Percentiles rank a stretch among this genome's conserved stretches.
phyloP scores from a whole-genome alignment of 805 yeast genomes.

The Barnettozyma californica region DNA sequence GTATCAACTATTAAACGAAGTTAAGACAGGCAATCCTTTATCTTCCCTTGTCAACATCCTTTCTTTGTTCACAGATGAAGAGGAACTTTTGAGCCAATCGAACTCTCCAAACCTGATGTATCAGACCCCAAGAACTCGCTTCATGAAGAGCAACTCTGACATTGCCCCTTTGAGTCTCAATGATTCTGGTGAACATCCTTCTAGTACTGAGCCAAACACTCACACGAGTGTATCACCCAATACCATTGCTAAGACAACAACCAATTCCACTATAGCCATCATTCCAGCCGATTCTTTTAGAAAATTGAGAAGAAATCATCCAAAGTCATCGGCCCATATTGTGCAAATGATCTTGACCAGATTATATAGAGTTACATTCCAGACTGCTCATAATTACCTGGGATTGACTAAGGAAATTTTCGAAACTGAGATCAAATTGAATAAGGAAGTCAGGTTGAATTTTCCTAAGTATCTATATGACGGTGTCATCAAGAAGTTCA shows the following conservation, averaged over 20 bases:
- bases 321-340: constrained; percentile 87
- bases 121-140: not conserved
- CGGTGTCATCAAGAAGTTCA: constrained; percentile 43
- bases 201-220: not conserved
- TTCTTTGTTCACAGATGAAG: constrained; percentile 58
- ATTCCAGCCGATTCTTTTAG: constrained; percentile 83
- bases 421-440: constrained; percentile 66
- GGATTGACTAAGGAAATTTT: constrained; percentile 80
- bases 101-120: constrained; percentile 6
- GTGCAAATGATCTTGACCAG: constrained; percentile 88
- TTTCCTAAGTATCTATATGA: constrained; percentile 65
- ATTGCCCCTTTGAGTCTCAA: constrained; percentile 19
- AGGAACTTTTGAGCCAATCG: constrained; percentile 8
- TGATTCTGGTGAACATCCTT: constrained; percentile 3
- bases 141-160: constrained; percentile 7
- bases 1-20: constrained; percentile 73
- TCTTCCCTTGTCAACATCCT: constrained; percentile 79
- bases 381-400: constrained; percentile 80
- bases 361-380: constrained; percentile 84
- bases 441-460: constrained; percentile 40
- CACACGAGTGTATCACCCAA: constrained; percentile 10
- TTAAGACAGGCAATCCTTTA: constrained; percentile 78
- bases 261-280: constrained; percentile 80
- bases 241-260: constrained; percentile 69
- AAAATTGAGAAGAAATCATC: constrained; percentile 66